phyloP scores from a whole-genome alignment of 225 moss, liverwort and hornwort genomes.

The Lunularia cruciata region DNA sequence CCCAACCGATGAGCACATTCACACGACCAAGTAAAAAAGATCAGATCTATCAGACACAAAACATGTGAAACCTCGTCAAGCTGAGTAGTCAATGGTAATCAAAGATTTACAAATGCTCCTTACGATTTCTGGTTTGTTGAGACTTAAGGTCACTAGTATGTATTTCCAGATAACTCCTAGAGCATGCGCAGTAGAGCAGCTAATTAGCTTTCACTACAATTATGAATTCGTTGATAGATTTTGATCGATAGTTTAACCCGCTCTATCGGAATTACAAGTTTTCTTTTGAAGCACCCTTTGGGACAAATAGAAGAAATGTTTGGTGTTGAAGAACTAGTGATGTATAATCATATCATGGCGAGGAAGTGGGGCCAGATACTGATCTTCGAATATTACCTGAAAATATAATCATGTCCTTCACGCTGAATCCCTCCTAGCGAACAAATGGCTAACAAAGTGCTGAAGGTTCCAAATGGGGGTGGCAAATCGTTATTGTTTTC shows the following conservation, averaged over 20 bases:
- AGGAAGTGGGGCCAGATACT: too few relatives aligned
- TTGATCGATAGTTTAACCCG: too few relatives aligned
- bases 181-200: not conserved
- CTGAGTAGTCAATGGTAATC: too few relatives aligned
- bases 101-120: not conserved
- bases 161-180: not conserved
- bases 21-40: not conserved
- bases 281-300: too few relatives aligned
- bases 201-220: too few relatives aligned
- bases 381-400: too few relatives aligned
- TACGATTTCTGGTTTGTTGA: too few relatives aligned
- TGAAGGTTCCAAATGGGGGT: conserved; percentile 28
- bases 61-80: not conserved
- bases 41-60: not conserved
- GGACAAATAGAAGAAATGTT: too few relatives aligned
- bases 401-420: conserved; percentile 37
- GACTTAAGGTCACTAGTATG: not conserved
- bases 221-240: too few relatives aligned
- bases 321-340: too few relatives aligned
- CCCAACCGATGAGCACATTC: conserved; percentile 58
- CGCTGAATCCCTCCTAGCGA: conserved; percentile 20
- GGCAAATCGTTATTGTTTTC: conserved; percentile 37
- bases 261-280: too few relatives aligned
- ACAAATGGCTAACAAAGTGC: conserved; percentile 32
- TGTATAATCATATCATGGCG: too few relatives aligned